Evolutionary conservation across 2,329 filamentous ascomycete genomes (phyloP), one percentile per base, ranked within the genome.

Genomic region (Byssochlamys sp.): DNA sequence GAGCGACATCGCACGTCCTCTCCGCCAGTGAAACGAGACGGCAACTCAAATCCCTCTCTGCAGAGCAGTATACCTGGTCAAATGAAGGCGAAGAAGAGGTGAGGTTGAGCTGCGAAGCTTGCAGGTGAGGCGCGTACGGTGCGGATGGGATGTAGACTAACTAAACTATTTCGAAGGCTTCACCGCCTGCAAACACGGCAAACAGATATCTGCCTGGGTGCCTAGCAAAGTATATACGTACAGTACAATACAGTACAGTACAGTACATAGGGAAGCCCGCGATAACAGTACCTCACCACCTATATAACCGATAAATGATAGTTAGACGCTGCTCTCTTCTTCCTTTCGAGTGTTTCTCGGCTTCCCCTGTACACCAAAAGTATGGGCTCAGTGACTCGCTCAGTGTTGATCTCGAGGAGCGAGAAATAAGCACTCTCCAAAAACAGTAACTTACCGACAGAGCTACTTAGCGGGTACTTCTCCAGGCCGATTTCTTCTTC

Each of bases 1-100:
- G 65, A 84, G 77, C 58, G 71, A 71, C 72, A 74, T 74, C 62
- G 45, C 26, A 14, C 25, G 54, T 25, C 4, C 7, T 50, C 26
- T 27, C 39, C 35, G 39, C 49, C 26, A 9, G 24, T 28, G 39
- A 50, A 24, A 51, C 11, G 60, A 57, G 59, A 61, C 59, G 59
- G 59, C 55, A 9, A 45, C 39, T 45, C n/a, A 24, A 14, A 45
- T 24, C 4, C n/a, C n/a, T 45, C 39, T 1, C 39, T 19, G 7
- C n/a, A n/a, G 7, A 45, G n/a, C 39, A 45, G 7, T 7, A 45
- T n/a, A 45, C 19, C 39, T 45, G 39, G 14, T 45, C 5, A 45
- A 45, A 7, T 6, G 24, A 26, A n/a, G 49, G 24, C 27, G 49
- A 51, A 7, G 27, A 51, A 51, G 49, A 9, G 25, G 25, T 3